phyloP scores from a whole-genome alignment of 805 yeast species.

The Metschnikowia bowlesiae region DNA sequence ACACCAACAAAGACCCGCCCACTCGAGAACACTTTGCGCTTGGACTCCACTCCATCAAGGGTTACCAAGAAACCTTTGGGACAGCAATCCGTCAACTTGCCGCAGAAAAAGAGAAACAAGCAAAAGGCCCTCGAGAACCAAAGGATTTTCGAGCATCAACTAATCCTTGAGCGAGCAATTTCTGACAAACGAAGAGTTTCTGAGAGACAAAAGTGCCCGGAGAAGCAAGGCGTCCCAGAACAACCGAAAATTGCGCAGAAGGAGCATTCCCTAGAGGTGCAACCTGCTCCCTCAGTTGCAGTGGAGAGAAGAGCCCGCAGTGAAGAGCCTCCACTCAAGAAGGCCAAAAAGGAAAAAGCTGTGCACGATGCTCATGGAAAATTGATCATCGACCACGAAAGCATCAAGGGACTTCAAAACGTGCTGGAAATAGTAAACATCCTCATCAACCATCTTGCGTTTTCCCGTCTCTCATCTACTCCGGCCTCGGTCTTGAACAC shows the following conservation, averaged over 20 bases:
- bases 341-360: slow-evolving; percentile 15
- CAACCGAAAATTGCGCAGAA: background rate
- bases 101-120: background rate
- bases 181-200: too few species aligned
- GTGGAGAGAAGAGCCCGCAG: slow-evolving; percentile 24
- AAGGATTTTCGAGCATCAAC: too few species aligned
- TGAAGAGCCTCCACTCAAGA: slow-evolving; percentile 29
- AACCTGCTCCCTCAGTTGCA: background rate
- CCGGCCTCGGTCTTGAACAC: slow-evolving; percentile 69
- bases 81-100: background rate
- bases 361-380: slow-evolving; percentile 24
- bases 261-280: background rate
- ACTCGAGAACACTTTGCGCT: too few species aligned
- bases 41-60: background rate
- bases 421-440: slow-evolving; percentile 56
- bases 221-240: slow-evolving; percentile 12
- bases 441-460: slow-evolving; percentile 80
- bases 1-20: background rate
- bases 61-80: slow-evolving; percentile 1
- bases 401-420: slow-evolving; percentile 31
- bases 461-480: slow-evolving; percentile 80
- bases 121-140: too few species aligned
- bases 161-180: too few species aligned
- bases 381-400: slow-evolving; percentile 22
- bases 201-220: background rate